Conservation (phyloP, 139 green algal genomes). For the Nannochloris sp. region DNA sequence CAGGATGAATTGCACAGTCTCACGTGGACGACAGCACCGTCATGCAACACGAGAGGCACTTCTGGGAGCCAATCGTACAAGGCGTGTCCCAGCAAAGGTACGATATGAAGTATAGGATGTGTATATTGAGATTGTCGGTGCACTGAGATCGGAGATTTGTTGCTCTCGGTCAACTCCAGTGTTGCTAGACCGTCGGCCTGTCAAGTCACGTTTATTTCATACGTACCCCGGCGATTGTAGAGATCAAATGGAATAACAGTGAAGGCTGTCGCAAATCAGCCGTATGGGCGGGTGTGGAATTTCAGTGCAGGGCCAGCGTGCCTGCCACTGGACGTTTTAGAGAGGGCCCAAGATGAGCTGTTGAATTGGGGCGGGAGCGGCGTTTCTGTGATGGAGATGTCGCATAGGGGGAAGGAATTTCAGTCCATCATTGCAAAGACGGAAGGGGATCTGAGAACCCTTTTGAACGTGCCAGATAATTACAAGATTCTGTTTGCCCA, state of each 20-base stretch:
- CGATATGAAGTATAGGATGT: too few species aligned
- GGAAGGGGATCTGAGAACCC: constrained; percentile 81
- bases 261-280: constrained; percentile 15
- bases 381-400: constrained; percentile 99
- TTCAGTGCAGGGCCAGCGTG: constrained; percentile 85
- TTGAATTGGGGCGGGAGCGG: constrained; percentile 82
- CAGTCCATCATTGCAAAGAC: constrained; percentile 78
- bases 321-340: constrained; percentile 84
- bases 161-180: too few species aligned
- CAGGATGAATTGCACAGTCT: too few species aligned
- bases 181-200: too few species aligned
- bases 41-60: too few species aligned
- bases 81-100: too few species aligned
- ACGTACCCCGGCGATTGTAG: too few species aligned
- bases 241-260: background rate
- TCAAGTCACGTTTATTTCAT: too few species aligned
- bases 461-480: constrained; percentile 89
- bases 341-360: constrained; percentile 82
- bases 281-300: constrained; percentile 64
- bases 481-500: constrained; percentile 93
- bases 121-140: too few species aligned
- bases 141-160: too few species aligned
- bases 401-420: constrained; percentile 93
- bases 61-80: too few species aligned
- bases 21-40: too few species aligned